A percentile compares a stretch with the other conserved stretches of the same genome.
phyloP scores from a whole-genome alignment of 306 rosid genomes.

The Amphicarpaea edgeworthii region DNA sequence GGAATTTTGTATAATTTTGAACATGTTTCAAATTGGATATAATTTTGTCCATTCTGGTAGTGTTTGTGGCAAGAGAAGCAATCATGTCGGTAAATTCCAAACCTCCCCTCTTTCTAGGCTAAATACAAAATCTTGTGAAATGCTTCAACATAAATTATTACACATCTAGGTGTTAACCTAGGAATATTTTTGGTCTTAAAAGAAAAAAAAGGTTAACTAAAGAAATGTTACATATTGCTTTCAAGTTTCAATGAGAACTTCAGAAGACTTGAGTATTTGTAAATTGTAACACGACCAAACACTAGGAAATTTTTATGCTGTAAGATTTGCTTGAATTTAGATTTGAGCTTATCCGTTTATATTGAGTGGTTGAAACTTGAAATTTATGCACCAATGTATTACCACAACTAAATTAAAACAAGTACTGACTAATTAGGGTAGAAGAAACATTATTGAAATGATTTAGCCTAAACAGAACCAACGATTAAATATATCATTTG shows the following conservation, averaged over 20 bases:
- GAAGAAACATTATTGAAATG: not conserved
- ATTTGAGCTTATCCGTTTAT: not conserved
- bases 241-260: not conserved
- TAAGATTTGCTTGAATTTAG: not conserved
- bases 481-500: not conserved
- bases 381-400: not conserved
- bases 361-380: not conserved
- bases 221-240: not conserved
- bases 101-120: not conserved
- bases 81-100: not conserved
- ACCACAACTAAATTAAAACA: not conserved
- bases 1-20: constrained; percentile 7
- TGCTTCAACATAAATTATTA: not conserved
- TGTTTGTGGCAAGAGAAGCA: not conserved
- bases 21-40: constrained; percentile 17
- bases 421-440: not conserved
- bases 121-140: not conserved
- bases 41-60: not conserved
- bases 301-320: not conserved
- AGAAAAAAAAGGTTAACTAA: too few relatives aligned
- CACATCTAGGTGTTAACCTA: constrained; percentile 9
- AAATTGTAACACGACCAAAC: not conserved
- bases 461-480: not conserved
- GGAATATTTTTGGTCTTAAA: too few relatives aligned
- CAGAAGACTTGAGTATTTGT: not conserved